phyloP scores from a whole-genome alignment of 2,329 filamentous ascomycete species.

The Claviceps humidiphila region DNA sequence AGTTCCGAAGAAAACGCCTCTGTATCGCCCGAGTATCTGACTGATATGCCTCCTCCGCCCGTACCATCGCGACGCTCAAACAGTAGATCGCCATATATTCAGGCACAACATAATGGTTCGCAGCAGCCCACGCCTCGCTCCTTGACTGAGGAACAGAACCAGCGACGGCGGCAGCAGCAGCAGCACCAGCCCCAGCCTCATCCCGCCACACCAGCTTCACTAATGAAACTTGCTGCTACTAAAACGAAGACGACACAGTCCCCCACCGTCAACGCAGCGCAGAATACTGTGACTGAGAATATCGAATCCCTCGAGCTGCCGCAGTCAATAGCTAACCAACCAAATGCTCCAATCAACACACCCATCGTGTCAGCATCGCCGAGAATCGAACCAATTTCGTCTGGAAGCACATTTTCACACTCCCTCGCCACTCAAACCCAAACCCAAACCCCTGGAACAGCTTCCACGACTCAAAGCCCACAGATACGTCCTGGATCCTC shows the following conservation, averaged over 20 bases:
- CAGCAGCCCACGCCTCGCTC: conserved; percentile 12
- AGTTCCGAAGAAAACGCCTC: conserved; percentile 52
- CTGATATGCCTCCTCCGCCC: conserved; percentile 55
- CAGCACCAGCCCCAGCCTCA: conserved; percentile 28
- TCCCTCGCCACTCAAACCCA: conserved; percentile 34
- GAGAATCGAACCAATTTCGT: conserved; percentile 21
- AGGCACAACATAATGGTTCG: conserved; percentile 32
- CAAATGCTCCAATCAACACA: conserved; percentile 24
- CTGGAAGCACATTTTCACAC: conserved; percentile 38
- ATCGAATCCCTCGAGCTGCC: conserved; percentile 55
- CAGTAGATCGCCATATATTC: conserved; percentile 54
- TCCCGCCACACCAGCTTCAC: conserved; percentile 73
- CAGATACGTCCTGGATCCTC: conserved; percentile 41
- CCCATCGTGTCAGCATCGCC: conserved; percentile 26
- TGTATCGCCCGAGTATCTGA: conserved; percentile 49
- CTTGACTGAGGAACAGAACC: conserved; percentile 4
- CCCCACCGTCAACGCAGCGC: conserved; percentile 13
- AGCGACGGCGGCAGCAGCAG: conserved; percentile 2
- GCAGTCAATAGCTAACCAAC: conserved; percentile 41
- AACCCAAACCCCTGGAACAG: conserved; percentile 26
- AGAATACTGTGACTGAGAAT: conserved; percentile 33
- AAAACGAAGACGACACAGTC: conserved; percentile 36
- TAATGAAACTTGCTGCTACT: conserved; percentile 62
- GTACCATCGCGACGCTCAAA: conserved; percentile 52
- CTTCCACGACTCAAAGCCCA: conserved; percentile 53